Evolutionary conservation across 2,329 filamentous ascomycete genomes (phyloP), one percentile per base, ranked within the genome.

Genomic region (Nothophoma quercina): DNA sequence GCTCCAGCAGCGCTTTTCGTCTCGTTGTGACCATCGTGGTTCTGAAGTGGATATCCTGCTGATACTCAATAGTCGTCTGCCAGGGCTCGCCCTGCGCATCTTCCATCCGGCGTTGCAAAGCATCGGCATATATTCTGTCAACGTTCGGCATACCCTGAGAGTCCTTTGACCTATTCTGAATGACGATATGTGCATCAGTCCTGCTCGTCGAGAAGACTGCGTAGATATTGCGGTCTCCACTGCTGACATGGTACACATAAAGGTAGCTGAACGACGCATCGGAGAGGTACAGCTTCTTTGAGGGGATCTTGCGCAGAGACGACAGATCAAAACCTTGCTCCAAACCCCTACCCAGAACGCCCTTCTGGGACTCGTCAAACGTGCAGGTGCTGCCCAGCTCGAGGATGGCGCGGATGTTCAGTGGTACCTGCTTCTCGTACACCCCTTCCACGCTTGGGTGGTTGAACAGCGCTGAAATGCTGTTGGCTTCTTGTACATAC

Each of bases 401-500:
- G 8, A 99, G 83, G 25, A 99, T 84, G 4, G 93, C 95, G 32
- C 93, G 85, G 39, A 96, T 84, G 58, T 90, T 91, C 5, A 98
- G 80, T 1, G 96, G 92, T 1, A 99, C 83, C 61, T 96, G 89
- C 67, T 89, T 93, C 77, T 99, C 96, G 68, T 99, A 99, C 12
- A 99, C 92, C 23, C 96, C 96, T 75, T 99, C 95, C 1, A 99
- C 90, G 72, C 92, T 96, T 0, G 92, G 86, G 69, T 99, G 93
- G 58, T 93, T 92, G 78, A 97, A 93, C 1, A 98, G 79, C 22
- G 88, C 77, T 2, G 88, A 86, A 56, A 98, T 88, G 69, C 92
- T 96, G 56, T 92, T 88, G 0, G 88, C 82, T 72, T 98, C 91
- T 35, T 87, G 85, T 55, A 96, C 86, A 75, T 96, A 99, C 0